Evolutionary conservation across 23 red algal species (phyloP), one percentile per base, ranked within the genome.

Genomic region (Gracilaria caudata): DNA sequence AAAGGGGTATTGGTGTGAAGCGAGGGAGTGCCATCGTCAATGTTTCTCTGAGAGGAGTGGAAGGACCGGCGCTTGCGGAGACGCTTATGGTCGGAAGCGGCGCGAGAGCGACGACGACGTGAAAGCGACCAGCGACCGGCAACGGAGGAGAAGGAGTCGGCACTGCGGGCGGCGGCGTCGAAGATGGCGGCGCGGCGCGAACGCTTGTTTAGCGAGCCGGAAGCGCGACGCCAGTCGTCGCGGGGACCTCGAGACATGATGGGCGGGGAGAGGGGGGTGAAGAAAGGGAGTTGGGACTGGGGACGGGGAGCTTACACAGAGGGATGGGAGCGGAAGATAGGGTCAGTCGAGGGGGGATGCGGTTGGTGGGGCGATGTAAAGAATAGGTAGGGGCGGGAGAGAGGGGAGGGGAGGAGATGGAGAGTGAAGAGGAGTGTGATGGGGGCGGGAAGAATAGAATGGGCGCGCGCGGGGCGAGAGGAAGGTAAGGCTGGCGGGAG

Each of bases 211-310:
- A 89, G 85, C 17, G 85, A 89, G 56, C 85, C 73, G 35, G 53
- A 78, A 53, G 85, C 68, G 85, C 85, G 85, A n/a, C 85, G 85
- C 85, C 85, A 89, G 60, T 89, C 85, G 16, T 89, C 68, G 64
- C 64, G 82, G 36, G 63, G 51, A 47, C 56, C 64, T 44, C 64
- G 77, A 63, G 77, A 63, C 77, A 80, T 80, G 43, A 20, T 6
- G 54, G 51, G 12, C 26, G 80, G 21, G 81, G 26, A 38, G 44
- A 32, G 41, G 59, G 79, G 57, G 57, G 57, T 12, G 16, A 41
- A 29, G 33, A 17, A 37, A 29, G 79, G 26, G 40, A 66, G 64
- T 25, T 34, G 30, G 29, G 7, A 55, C 28, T 63, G 81, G 44
- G 39, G 81, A 55, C 14, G 32, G 68, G 39, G 70, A 28, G 70